These are phyloP conservation scores for Jatropha multifida DNA, from an alignment of 441 rosid genomes.

Conservation along the genomic window DNA sequence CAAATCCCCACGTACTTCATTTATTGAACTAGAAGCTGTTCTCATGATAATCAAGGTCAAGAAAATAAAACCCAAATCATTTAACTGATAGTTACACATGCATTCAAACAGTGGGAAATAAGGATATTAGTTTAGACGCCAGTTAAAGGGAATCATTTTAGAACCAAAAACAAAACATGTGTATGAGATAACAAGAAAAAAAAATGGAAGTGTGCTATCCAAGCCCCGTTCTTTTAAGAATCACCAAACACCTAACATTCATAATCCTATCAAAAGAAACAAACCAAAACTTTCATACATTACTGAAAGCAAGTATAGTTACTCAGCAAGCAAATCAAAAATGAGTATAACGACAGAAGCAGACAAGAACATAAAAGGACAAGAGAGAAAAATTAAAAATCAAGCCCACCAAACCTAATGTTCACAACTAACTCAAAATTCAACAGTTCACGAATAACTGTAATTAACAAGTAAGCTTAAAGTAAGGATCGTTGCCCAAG, in stretches of 20 bases:
- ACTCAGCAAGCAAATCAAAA: neutral
- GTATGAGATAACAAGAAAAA: neutral
- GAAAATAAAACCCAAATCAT: neutral
- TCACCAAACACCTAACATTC: neutral
- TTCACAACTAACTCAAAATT: neutral
- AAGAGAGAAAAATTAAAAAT: neutral
- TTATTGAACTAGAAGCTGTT: constrained; percentile 35
- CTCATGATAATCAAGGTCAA: constrained; percentile 12
- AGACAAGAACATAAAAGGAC: neutral
- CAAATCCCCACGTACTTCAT: constrained; percentile 43
- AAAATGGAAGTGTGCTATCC: neutral
- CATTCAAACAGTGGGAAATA: neutral
- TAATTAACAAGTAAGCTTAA: neutral
- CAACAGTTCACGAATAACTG: neutral
- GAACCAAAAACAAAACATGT: neutral
- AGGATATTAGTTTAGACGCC: neutral
- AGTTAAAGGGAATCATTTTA: neutral
- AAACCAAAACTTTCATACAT: neutral
- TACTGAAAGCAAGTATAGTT: too few species aligned
- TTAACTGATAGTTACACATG: neutral
- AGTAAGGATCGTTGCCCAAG: neutral
- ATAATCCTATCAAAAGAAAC: neutral
- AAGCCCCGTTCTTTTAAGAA: neutral
- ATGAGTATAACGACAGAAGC: neutral
- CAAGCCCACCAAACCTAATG: neutral